Base-by-base conservation (phyloP, 1,284 basidiomycete species). In the Austroboletus niveus region DNA sequence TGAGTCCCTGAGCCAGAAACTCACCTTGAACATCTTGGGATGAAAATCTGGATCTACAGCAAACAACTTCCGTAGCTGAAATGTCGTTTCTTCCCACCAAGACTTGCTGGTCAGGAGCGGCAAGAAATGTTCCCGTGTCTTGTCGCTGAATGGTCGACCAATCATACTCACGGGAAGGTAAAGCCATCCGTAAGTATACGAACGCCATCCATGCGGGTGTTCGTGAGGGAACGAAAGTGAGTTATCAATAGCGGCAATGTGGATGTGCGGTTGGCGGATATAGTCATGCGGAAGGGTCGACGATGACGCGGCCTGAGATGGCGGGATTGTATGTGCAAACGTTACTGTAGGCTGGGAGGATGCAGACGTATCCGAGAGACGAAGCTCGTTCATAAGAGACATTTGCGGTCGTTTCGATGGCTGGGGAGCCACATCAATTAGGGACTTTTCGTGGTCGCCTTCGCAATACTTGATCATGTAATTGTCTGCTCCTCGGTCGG, bases 191-290 rank as follows among this genome's bases (percentile, higher is more conserved):
- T 93, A 96, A 0, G 92, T 92, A 64, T 92, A 95, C 22, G 87
- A 86, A 35, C 94, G 81, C 87, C 92, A 94, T 24, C 93, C 93
- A 56, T 84, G 82, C 0, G 93, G 94, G 62, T 95, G 89, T 62
- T 91, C 87, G 57, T 91, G 89, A 39, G 89, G 94, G 64, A 95
- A 97, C 1, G 91, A 92, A 27, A 97, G 79, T 1, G 90, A 94
- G 66, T 96, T 96, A 65, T 96, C 94, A 55, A 96, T 96, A 10
- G 94, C 94, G 49, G 89, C 90, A 44, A 93, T 88, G 63, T 92
- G 91, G 30, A 91, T 84, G 57, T 84, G 81, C 2, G 82, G 81
- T 48, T 69, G 72, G 34, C 75, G 74, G 45, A 69, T 75, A 60
- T 77, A 82, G 51, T 79, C 76, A 1, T 68, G 64, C 29, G 20